These are phyloP conservation scores for Tuber melanosporum DNA, from an alignment of 495 filamentous ascomycete genomes.

Conservation along the genomic window DNA sequence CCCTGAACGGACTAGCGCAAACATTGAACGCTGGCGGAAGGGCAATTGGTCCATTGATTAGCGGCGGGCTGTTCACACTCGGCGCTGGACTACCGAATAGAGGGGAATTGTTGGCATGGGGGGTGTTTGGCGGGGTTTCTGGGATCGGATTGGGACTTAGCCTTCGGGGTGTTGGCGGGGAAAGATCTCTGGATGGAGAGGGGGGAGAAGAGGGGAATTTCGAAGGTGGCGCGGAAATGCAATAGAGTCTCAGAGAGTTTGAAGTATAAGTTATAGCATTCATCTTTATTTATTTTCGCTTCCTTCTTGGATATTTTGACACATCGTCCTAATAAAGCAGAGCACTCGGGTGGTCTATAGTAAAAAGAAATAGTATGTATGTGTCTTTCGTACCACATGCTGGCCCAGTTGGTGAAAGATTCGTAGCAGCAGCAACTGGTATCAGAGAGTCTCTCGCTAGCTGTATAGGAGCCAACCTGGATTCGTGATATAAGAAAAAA, in stretches of 20 bases:
- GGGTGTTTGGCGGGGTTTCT: conserved; percentile 70
- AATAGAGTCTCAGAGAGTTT: not conserved
- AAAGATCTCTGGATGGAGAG: conserved; percentile 48
- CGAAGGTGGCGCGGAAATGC: conserved; percentile 22
- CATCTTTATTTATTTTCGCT: not conserved
- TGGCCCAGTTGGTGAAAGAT: not conserved
- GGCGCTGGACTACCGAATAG: conserved; percentile 62
- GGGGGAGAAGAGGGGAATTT: conserved; percentile 52
- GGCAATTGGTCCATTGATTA: conserved; percentile 80
- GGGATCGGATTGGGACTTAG: conserved; percentile 71
- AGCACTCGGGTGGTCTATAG: not conserved
- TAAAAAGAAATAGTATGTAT: not conserved
- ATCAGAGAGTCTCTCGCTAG: not conserved
- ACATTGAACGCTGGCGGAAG: conserved; percentile 87
- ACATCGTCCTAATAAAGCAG: not conserved
- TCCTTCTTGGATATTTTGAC: not conserved
- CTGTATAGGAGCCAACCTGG: not conserved
- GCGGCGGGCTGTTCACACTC: conserved; percentile 73
- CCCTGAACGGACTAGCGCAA: conserved; percentile 88
- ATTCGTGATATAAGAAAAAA: not conserved
- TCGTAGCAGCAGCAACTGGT: not conserved
- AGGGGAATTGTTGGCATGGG: conserved; percentile 79
- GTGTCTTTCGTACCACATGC: not conserved
- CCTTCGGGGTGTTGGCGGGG: conserved; percentile 59
- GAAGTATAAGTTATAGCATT: not conserved